Conservation (phyloP, 2,329 filamentous ascomycete genomes). For the Albifimbria verrucaria region DNA sequence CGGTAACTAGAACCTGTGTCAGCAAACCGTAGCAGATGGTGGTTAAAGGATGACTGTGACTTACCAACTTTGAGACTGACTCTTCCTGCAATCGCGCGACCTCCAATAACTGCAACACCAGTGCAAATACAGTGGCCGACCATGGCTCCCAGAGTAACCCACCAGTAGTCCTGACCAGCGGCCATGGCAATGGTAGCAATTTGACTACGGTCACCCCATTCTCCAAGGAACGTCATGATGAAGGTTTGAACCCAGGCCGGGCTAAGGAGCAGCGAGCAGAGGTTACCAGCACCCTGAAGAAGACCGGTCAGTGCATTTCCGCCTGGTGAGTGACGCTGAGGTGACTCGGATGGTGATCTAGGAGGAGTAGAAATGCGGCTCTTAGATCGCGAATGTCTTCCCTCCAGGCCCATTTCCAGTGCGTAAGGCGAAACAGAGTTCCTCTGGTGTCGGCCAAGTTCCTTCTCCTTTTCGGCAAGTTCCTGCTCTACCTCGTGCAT, state of each 20-base stretch:
- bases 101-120: conserved; percentile 85
- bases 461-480: conserved; percentile 88
- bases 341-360: conserved; percentile 75
- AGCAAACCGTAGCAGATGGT: conserved; percentile 8
- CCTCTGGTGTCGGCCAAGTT: conserved; percentile 60
- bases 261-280: conserved; percentile 82
- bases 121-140: conserved; percentile 88
- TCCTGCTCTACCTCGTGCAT: conserved; percentile 97
- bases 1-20: conserved; percentile 65
- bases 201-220: conserved; percentile 97
- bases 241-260: conserved; percentile 99
- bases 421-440: conserved; percentile 69
- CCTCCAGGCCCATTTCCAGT: conserved; percentile 74
- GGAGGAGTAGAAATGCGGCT: conserved; percentile 77
- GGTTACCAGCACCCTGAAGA: conserved; percentile 71
- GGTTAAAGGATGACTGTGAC: conserved; percentile 25
- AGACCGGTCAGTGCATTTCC: conserved; percentile 34
- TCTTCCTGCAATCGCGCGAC: conserved; percentile 84
- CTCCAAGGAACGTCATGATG: conserved; percentile 96
- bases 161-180: conserved; percentile 97
- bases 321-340: conserved; percentile 56
- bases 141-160: conserved; percentile 88
- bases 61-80: conserved; percentile 95
- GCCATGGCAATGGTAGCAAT: conserved; percentile 99
- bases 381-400: conserved; percentile 67